Base-by-base conservation (phyloP, 1,284 basidiomycete species). In the Lignosus rhinocerotis region DNA sequence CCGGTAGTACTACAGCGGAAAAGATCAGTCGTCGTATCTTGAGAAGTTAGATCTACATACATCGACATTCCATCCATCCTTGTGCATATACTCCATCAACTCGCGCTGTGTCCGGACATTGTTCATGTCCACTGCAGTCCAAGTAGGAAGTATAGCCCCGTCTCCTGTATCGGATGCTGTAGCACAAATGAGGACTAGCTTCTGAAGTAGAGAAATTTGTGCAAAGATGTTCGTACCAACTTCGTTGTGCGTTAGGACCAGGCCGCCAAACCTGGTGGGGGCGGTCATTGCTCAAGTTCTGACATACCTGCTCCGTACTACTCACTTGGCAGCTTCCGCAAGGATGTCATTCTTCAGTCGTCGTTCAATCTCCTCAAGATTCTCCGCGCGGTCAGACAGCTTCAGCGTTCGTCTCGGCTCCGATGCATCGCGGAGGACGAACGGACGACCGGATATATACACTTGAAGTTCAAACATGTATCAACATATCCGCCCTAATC, bases 191-290 rank as follows among this genome's bases (percentile, higher is more conserved):
- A 32, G 2, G 57, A 42, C 50, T 44, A 61, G 53, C n/a, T 43
- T 10, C 48, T 34, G 17, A 32, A 25, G 25, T n/a, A 6, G 1
- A n/a, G 25, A 10, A 32, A n/a, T 32, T 14, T 10, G 0, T 14
- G 2, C 11, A 21, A 1, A 0, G 0, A 19, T 32, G 6, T 0
- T 4, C 82, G 61, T 69, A 85, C 87, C 86, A 62, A 91, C 79
- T 79, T 96, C 93, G 66, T 96, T 93, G 72, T 99, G 97, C 0
- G 96, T 97, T 55, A 99, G 79, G 45, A 99, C 78, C 39, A 99
- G 80, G 9, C 96, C 95, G 7, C 94, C 95, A 69, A 90, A 95
- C 65, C 92, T 92, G 59, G 34, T 51, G 32, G 53, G 59, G 17
- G 52, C 53, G 30, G 31, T 47, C 32, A 31, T 14, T 43, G 32